Percentiles rank a stretch among this genome's conserved stretches.
Conservation (phyloP, 805 yeast genomes). For the Pichia paraexigua region DNA sequence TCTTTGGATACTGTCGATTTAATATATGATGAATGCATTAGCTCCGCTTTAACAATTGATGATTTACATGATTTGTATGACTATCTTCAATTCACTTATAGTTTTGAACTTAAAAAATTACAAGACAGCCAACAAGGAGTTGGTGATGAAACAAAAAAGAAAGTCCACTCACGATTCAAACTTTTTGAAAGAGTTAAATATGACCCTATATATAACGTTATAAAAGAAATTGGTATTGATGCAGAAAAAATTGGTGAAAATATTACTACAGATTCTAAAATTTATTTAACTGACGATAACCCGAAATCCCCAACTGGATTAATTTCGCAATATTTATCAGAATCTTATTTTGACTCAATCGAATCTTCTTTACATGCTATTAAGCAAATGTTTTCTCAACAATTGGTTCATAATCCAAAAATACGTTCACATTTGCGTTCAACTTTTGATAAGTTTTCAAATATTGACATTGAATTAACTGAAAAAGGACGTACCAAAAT, state of each 20-base stretch:
- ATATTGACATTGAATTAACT: conserved; percentile 67
- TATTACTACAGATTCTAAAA: conserved; percentile 54
- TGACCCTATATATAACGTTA: conserved; percentile 57
- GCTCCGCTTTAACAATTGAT: conserved; percentile 52
- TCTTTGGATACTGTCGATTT: conserved; percentile 51
- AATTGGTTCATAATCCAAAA: conserved; percentile 71
- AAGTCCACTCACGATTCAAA: conserved; percentile 53
- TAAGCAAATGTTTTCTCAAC: conserved; percentile 68
- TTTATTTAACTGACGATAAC: conserved; percentile 67
- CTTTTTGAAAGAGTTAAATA: conserved; percentile 59
- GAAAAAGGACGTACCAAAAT: conserved; percentile 77
- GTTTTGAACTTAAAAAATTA: conserved; percentile 46
- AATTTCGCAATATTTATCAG: conserved; percentile 32
- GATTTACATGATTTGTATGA: conserved; percentile 85
- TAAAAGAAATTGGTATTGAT: conserved; percentile 66
- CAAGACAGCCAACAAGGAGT: conserved; percentile 15
- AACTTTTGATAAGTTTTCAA: conserved; percentile 55
- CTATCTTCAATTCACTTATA: conserved; percentile 65
- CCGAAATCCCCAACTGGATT: conserved; percentile 52
- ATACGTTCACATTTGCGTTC: conserved; percentile 63
- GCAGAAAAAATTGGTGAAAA: conserved; percentile 80
- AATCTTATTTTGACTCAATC: conserved; percentile 45
- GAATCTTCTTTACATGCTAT: conserved; percentile 55
- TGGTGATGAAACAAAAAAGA: conserved; percentile 22
- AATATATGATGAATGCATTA: conserved; percentile 45